phyloP scores from a whole-genome alignment of 139 green algal species.

The Coelastrella sp. region DNA sequence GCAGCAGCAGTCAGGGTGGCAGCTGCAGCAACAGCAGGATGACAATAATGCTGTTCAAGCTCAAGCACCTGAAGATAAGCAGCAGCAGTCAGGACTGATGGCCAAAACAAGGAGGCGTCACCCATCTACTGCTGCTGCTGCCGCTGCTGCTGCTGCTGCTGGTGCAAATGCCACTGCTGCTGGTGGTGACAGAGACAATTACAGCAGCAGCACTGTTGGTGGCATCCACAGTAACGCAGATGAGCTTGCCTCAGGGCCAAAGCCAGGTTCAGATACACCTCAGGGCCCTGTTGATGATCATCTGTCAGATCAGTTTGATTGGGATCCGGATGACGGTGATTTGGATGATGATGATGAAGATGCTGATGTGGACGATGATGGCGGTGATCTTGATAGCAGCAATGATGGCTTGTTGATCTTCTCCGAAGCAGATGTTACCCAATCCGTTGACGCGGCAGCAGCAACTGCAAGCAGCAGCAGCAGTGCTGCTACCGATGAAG shows the following conservation, averaged over 20 bases:
- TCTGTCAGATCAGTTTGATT: background rate
- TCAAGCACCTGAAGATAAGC: background rate
- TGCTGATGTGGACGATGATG: background rate
- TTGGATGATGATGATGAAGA: background rate
- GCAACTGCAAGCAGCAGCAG: background rate
- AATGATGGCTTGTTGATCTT: background rate
- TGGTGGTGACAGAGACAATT: background rate
- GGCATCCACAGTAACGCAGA: background rate
- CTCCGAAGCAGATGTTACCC: background rate
- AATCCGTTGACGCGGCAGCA: background rate
- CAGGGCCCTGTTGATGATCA: background rate
- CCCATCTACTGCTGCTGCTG: background rate
- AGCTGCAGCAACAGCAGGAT: background rate
- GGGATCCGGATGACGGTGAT: background rate
- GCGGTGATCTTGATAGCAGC: background rate
- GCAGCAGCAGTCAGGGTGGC: background rate
- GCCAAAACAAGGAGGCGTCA: background rate
- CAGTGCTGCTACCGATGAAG: background rate
- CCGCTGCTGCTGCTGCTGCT: slow-evolving; percentile 12
- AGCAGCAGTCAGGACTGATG: background rate
- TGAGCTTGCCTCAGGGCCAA: background rate
- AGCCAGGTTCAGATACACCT: too few relatives aligned
- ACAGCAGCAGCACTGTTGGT: background rate
- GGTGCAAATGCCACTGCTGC: background rate
- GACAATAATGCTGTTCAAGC: background rate